These are phyloP conservation scores for Trichoderma lentiforme DNA, from an alignment of 2,329 filamentous ascomycete species.

Conservation along the genomic window DNA sequence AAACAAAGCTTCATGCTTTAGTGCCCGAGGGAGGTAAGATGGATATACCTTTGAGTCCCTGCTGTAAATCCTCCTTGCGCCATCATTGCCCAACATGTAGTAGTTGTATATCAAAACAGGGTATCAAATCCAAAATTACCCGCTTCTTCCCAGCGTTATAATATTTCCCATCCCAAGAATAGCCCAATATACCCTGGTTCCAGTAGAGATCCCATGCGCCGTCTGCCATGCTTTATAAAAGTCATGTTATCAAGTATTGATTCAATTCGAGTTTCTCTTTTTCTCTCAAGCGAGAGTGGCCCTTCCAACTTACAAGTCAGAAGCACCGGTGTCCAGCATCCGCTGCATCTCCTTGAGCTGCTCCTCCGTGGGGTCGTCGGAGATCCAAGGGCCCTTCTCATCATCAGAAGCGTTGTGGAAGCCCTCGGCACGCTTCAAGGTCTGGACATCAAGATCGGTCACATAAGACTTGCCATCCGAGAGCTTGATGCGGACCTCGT, in stretches of 20 bases:
- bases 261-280: not conserved
- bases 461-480: slow-evolving; percentile 75
- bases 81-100: slow-evolving; percentile 14
- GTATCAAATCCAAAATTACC: slow-evolving; percentile 24
- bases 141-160: slow-evolving; percentile 7
- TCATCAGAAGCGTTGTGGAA: slow-evolving; percentile 76
- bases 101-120: slow-evolving; percentile 21
- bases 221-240: slow-evolving; percentile 27
- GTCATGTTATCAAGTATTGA: not conserved
- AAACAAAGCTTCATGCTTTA: not conserved
- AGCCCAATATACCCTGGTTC: slow-evolving; percentile 19
- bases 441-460: slow-evolving; percentile 90
- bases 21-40: not conserved
- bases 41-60: not conserved
- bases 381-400: slow-evolving; percentile 82
- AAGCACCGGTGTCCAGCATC: slow-evolving; percentile 35
- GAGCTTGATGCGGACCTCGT: slow-evolving; percentile 84
- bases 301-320: slow-evolving; percentile 21
- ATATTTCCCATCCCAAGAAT: slow-evolving; percentile 17
- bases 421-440: slow-evolving; percentile 80
- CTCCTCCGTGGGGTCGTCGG: slow-evolving; percentile 64
- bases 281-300: not conserved
- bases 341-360: slow-evolving; percentile 60
- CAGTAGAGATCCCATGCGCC: slow-evolving; percentile 31
- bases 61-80: not conserved